Conservation (phyloP, 2,329 filamentous ascomycete genomes). For the Neurospora crassa region DNA sequence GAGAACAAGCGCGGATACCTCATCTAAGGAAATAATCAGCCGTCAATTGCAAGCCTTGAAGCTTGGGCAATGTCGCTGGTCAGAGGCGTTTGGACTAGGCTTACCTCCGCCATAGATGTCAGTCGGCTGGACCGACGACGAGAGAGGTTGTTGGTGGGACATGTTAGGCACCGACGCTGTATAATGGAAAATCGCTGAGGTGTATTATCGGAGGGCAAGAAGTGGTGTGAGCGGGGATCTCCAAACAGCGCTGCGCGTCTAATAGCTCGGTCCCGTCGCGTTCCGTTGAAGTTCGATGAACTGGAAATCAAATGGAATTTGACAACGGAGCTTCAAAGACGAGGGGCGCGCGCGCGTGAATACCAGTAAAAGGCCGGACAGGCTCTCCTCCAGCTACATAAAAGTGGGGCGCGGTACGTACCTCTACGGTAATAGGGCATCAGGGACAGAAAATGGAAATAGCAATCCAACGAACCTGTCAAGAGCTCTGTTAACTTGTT, state of each 20-base stretch:
- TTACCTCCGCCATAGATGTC: slow-evolving; percentile 56
- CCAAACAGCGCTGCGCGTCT: not conserved
- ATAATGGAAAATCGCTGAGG: not conserved
- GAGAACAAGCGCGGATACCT: slow-evolving; percentile 93
- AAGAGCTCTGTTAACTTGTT: not conserved
- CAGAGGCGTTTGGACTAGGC: slow-evolving; percentile 6
- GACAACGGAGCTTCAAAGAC: slow-evolving; percentile 11
- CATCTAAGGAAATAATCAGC: slow-evolving; percentile 49
- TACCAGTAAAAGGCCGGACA: not conserved
- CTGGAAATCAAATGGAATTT: not conserved
- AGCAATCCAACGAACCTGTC: not conserved
- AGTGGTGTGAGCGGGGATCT: not conserved
- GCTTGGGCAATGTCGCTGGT: slow-evolving; percentile 5
- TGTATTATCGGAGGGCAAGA: not conserved
- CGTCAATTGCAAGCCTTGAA: slow-evolving; percentile 5
- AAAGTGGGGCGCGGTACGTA: not conserved
- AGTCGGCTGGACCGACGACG: slow-evolving; percentile 47
- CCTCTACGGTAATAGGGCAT: not conserved
- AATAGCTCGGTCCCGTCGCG: slow-evolving; percentile 2
- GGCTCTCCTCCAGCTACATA: not conserved
- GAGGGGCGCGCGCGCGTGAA: not conserved
- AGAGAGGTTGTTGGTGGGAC: slow-evolving; percentile 45
- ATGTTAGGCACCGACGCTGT: slow-evolving; percentile 25
- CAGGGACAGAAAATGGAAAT: not conserved
- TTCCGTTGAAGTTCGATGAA: slow-evolving; percentile 2